Percentiles rank a stretch among this genome's conserved stretches.
Evolutionary conservation across 2,329 filamentous ascomycete species (phyloP).

Genomic region (Aureobasidium sp.): DNA sequence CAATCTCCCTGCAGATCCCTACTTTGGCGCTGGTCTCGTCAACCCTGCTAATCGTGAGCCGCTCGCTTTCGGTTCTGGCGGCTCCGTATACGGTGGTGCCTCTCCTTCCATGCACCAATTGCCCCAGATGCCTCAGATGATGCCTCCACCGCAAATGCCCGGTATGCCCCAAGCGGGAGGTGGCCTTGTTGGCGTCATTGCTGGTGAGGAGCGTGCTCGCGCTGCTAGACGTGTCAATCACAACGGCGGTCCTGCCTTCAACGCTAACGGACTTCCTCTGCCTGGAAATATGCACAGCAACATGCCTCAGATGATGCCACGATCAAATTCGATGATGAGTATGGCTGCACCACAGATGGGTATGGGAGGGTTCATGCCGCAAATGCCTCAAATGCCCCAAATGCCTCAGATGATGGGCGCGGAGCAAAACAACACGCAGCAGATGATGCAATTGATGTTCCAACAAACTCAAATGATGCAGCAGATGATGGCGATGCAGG

Average conservation of each 20-base stretch:
- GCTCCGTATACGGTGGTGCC: constrained; percentile 25
- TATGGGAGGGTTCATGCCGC: constrained; percentile 16
- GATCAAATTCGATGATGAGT: constrained; percentile 28
- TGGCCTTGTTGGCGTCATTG: constrained; percentile 82
- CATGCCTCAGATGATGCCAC: constrained; percentile 22
- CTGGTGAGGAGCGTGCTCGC: constrained; percentile 70
- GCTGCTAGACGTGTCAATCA: constrained; percentile 73
- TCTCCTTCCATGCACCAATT: constrained; percentile 17
- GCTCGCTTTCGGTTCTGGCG: constrained; percentile 51
- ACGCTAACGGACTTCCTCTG: constrained; percentile 23
- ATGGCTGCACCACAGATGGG: constrained; percentile 25
- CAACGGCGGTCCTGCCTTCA: constrained; percentile 18
- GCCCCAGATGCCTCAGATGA: constrained; percentile 2
- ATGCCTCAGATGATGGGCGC: constrained; percentile 5
- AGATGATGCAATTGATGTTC: constrained; percentile 34
- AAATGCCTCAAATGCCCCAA: constrained; percentile 10
- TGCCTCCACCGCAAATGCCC: constrained; percentile 11
- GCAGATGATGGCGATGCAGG: constrained; percentile 33
- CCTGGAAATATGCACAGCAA: constrained; percentile 26
- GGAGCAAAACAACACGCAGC: constrained; percentile 19
- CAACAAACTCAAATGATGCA: constrained; percentile 36
- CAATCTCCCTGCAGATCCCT: constrained; percentile 76
- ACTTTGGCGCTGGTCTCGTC: constrained; percentile 70
- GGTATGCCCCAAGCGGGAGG: constrained; percentile 35
- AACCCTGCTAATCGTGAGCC: constrained; percentile 68